Evolutionary conservation across 1,284 basidiomycete species (phyloP), one percentile per base, ranked within the genome.

Genomic region (Ceraceosorus bombacis): DNA sequence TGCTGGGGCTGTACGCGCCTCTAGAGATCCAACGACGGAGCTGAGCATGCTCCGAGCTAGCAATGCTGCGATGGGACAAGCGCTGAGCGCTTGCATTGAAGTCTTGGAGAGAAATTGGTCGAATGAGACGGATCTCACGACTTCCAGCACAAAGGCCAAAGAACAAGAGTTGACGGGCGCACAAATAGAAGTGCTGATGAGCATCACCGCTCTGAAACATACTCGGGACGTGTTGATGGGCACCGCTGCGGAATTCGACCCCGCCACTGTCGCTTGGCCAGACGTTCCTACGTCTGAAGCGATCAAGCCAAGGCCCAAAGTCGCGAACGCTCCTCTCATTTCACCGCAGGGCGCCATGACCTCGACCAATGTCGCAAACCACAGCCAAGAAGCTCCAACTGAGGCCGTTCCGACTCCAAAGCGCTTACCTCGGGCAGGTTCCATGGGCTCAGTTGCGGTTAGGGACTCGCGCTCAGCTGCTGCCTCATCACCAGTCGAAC

Each of bases 191-290:
- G 63, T 65, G 13, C 53, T 72, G 9, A 68, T 69, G 65, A 64
- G 63, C 55, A 65, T 73, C 48, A 70, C 69, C 7, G 64, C 71
- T 6, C 62, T 73, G 43, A 73, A 73, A 52, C 71, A 73, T 55
- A 66, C 67, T 37, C 65, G 71, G 4, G 71, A 73, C 51, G 71
- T 73, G 4, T 68, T 73, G 13, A 51, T 60, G 1, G 71, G 68
- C 12, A 61, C 59, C 7, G 64, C 66, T 1, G 49, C 43, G n/a
- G 70, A 70, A 27, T 72, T 70, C 27, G 68, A 73, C 41, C 61
- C 67, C 8, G 62, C 65, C 1, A 69, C 64, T 0, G 50, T 58
- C 52, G 27, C 27, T 27, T 27, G 27, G 27, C 27, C 27, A 27
- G 27, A 27, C 27, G 27, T 27, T 27, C 27, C 27, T 27, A 27